A percentile compares a stretch with the other conserved stretches of the same genome.
phyloP scores from a whole-genome alignment of 2,329 filamentous ascomycete genomes.

The Podosphaera fusca region DNA sequence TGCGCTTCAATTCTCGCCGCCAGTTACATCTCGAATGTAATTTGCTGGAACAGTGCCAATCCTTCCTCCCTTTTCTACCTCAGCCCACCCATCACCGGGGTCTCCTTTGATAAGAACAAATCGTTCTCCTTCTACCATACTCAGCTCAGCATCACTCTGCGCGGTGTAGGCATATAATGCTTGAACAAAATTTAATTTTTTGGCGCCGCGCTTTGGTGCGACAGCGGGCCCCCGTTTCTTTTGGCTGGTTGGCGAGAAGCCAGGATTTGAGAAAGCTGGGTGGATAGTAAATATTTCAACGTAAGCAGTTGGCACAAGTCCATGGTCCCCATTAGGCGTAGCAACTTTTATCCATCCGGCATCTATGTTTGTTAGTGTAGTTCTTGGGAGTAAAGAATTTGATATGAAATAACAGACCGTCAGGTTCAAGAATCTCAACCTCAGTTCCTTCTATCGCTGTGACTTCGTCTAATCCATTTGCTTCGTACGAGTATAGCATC shows the following conservation, averaged over 20 bases:
- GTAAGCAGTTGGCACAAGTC: slow-evolving; percentile 72
- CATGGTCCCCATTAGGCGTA: slow-evolving; percentile 42
- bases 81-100: slow-evolving; percentile 82
- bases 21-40: slow-evolving; percentile 35
- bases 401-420: slow-evolving; percentile 37
- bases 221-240: slow-evolving; percentile 33
- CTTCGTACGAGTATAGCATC: slow-evolving; percentile 78
- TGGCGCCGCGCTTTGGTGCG: slow-evolving; percentile 70
- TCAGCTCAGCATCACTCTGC: slow-evolving; percentile 67
- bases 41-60: slow-evolving; percentile 83
- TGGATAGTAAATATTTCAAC: slow-evolving; percentile 43
- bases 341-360: slow-evolving; percentile 85
- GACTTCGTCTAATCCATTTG: slow-evolving; percentile 58
- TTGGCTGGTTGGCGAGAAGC: slow-evolving; percentile 37
- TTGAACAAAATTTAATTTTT: slow-evolving; percentile 83
- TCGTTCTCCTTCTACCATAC: slow-evolving; percentile 72
- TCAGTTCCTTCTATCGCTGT: slow-evolving; percentile 59
- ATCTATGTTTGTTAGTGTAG: slow-evolving; percentile 30
- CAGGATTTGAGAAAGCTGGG: slow-evolving; percentile 56
- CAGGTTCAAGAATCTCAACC: slow-evolving; percentile 57
- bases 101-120: slow-evolving; percentile 81
- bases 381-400: slow-evolving; percentile 5
- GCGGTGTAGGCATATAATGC: slow-evolving; percentile 83
- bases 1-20: background rate
- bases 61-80: slow-evolving; percentile 76